phyloP scores from a whole-genome alignment of 306 rosid species.

The Sesbania bispinosa region DNA sequence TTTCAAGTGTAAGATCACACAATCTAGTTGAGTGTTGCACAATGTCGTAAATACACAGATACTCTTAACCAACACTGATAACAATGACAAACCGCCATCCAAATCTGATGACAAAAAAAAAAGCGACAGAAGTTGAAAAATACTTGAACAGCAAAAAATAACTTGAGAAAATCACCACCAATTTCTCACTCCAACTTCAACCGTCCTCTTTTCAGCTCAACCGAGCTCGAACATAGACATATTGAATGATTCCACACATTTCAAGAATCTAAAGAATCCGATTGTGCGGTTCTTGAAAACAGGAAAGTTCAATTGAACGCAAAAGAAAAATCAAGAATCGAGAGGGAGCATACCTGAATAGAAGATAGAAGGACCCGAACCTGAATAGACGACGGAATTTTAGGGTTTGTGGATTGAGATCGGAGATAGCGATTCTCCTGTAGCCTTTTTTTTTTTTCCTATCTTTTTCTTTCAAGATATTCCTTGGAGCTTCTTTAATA shows the following conservation, averaged over 20 bases:
- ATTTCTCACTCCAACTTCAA: constrained; percentile 25
- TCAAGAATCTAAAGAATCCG: constrained; percentile 6
- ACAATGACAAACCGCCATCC: background rate
- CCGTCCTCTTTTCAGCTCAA: constrained; percentile 18
- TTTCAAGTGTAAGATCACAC: constrained; percentile 23
- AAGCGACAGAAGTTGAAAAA: background rate
- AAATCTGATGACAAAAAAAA: background rate
- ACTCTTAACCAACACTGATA: background rate
- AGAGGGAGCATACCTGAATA: constrained; percentile 40
- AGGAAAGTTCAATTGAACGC: constrained; percentile 10
- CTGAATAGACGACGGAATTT: background rate
- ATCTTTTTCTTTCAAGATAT: background rate
- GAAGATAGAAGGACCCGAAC: constrained; percentile 31
- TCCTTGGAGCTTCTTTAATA: background rate
- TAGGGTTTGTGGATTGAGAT: constrained; percentile 55
- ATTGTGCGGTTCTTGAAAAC: background rate
- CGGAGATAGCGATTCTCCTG: constrained; percentile 31
- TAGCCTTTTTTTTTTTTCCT: background rate
- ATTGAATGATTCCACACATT: background rate
- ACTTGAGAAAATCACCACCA: constrained; percentile 7
- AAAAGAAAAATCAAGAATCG: background rate
- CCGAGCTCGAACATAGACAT: background rate
- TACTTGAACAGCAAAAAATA: background rate
- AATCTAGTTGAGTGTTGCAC: constrained; percentile 16
- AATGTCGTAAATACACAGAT: background rate